phyloP scores from a whole-genome alignment of 2,329 filamentous ascomycete genomes.

The Neofusicoccum parvum region DNA sequence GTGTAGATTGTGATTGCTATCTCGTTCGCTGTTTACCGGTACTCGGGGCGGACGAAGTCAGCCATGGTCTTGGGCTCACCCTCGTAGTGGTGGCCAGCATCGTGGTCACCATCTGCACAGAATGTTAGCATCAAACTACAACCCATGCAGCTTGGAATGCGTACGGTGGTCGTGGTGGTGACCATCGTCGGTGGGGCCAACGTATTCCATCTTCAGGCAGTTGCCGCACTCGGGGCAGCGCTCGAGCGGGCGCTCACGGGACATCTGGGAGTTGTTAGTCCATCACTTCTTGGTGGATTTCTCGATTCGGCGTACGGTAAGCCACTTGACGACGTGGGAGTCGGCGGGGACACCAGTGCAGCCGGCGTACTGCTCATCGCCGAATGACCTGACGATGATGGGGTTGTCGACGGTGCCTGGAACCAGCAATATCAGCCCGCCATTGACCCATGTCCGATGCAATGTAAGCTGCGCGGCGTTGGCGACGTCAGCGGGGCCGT shows the following conservation, averaged over 20 bases:
- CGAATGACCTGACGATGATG: slow-evolving; percentile 85
- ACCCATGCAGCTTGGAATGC: not conserved
- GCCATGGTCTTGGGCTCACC: slow-evolving; percentile 92
- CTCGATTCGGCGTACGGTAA: slow-evolving; percentile 65
- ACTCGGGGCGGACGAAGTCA: slow-evolving; percentile 93
- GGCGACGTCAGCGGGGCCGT: slow-evolving; percentile 34
- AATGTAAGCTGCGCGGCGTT: not conserved
- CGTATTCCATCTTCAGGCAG: slow-evolving; percentile 97
- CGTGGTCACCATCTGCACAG: slow-evolving; percentile 35
- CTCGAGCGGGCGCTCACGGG: slow-evolving; percentile 86
- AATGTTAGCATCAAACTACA: not conserved
- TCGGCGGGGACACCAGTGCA: slow-evolving; percentile 94
- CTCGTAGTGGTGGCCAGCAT: slow-evolving; percentile 60
- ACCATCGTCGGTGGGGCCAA: slow-evolving; percentile 80
- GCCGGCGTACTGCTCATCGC: slow-evolving; percentile 94
- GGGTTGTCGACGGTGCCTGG: slow-evolving; percentile 84
- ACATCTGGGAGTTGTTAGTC: slow-evolving; percentile 58
- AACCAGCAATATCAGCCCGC: slow-evolving; percentile 5
- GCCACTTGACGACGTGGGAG: slow-evolving; percentile 88
- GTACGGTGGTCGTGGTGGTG: slow-evolving; percentile 47
- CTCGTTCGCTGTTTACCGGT: slow-evolving; percentile 63
- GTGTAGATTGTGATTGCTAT: slow-evolving; percentile 4
- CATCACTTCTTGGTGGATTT: slow-evolving; percentile 2
- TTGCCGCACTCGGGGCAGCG: slow-evolving; percentile 96
- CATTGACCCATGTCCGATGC: not conserved